Base-by-base conservation (phyloP, 2,329 filamentous ascomycete genomes). In the Aspergillus sp. region DNA sequence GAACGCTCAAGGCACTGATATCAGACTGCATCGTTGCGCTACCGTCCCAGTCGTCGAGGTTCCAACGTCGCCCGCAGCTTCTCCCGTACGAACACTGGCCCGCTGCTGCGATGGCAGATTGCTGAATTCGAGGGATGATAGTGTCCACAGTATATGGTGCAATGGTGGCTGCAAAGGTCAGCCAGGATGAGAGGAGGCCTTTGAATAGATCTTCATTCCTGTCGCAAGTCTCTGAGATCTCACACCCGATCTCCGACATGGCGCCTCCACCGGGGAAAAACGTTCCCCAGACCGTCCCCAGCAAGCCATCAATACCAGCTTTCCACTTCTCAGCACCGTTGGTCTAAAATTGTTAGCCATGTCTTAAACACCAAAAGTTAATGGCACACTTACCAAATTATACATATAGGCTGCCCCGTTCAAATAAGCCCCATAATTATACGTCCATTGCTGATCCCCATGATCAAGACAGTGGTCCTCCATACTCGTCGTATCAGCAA, bases 121-220 rank as follows among this genome's bases (percentile, higher is more conserved):
- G 82, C 52, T 77, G 74, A 12, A 91, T 77, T 44, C 84, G 80
- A 0, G 85, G 82, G 58, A 84, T 75, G 62, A 92, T 85, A 43
- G 70, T 73, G 1, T 79, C 73, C 19, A 70, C 70, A 1, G 83
- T 86, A 54, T 80, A 81, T 0, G 89, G 88, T 0, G 84, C 87
- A 23, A 91, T 64, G 64, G 87, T 82, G 4, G 85, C 83, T 4
- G 84, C 79, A 33, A 83, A 79, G 3, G 85, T 80, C 64, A 91
- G 75, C 86, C 87, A 90, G 24, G 87, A 83, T 64, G 86, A 82
- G 15, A 90, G 78, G 64, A 88, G 88, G 19, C 87, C 87, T 74
- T 91, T 91, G 82, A 89, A 92, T 2, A 84, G 86, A 59, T 84
- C 74, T 79, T 91, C 89, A 66, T 93, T 90, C 48, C 84, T 81